Evolutionary conservation across 345 rosid genomes (phyloP).

Genomic region (Salix brachista): DNA sequence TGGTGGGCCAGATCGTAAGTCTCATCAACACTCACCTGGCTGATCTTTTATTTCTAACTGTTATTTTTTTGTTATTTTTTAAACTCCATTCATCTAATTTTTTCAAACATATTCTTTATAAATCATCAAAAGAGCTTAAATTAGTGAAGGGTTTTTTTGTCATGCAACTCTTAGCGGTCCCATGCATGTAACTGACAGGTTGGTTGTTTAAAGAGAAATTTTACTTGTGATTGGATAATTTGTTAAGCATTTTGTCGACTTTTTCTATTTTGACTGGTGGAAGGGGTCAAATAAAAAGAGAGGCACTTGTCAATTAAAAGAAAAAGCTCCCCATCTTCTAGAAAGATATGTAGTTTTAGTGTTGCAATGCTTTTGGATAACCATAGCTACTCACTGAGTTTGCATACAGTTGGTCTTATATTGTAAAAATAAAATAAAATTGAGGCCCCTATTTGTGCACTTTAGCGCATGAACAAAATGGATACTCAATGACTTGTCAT

Average conservation of each 20-base stretch:
- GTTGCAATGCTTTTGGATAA: neutral
- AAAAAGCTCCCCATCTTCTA: neutral
- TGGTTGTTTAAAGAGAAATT: neutral
- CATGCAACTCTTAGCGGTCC: neutral
- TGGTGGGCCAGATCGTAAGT: slow-evolving; percentile 99
- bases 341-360: neutral
- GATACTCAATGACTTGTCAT: neutral
- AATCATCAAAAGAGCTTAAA: neutral
- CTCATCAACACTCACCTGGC: slow-evolving; percentile 3
- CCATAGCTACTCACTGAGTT: neutral
- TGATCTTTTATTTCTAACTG: neutral
- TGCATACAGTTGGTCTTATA: neutral
- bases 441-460: neutral
- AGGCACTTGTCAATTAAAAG: neutral
- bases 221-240: neutral
- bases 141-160: neutral
- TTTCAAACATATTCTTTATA: neutral
- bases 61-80: neutral
- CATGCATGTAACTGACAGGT: neutral
- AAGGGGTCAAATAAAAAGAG: neutral
- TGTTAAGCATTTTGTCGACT: neutral
- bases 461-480: neutral
- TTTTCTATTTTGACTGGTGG: neutral
- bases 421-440: no score
- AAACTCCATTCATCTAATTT: neutral